Conservation (phyloP, 148 eudicot species). For the Fallopia convolvulus region DNA sequence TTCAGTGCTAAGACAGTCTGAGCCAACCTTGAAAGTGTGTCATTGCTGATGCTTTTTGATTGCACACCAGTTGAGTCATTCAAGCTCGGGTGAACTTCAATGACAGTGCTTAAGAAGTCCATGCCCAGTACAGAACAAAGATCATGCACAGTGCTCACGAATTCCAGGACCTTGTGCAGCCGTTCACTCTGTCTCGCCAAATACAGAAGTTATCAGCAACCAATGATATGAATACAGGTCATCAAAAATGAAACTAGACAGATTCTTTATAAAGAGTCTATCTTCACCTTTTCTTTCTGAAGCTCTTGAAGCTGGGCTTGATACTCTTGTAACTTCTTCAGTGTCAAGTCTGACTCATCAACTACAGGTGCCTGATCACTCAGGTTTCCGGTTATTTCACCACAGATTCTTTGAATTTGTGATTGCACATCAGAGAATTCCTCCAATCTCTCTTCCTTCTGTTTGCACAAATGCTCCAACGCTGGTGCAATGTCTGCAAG, state of each 20-base stretch:
- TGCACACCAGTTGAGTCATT: slow-evolving; percentile 74
- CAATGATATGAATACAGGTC: not conserved
- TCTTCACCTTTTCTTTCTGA: slow-evolving; percentile 80
- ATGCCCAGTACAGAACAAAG: slow-evolving; percentile 95
- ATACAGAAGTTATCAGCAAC: not conserved
- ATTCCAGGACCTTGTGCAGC: slow-evolving; percentile 91
- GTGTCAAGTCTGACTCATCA: slow-evolving; percentile 77
- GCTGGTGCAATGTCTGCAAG: slow-evolving; percentile 86
- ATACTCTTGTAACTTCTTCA: slow-evolving; percentile 82
- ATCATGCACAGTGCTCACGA: slow-evolving; percentile 95
- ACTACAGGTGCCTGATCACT: slow-evolving; percentile 53
- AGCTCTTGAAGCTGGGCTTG: slow-evolving; percentile 89
- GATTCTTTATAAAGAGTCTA: not conserved
- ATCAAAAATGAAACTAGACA: not conserved
- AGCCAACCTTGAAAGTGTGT: slow-evolving; percentile 73
- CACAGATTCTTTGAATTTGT: slow-evolving; percentile 79
- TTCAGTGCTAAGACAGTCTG: slow-evolving; percentile 77
- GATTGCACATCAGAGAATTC: slow-evolving; percentile 74
- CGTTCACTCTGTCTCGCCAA: slow-evolving; percentile 76
- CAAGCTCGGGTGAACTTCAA: slow-evolving; percentile 96
- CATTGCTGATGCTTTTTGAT: slow-evolving; percentile 94
- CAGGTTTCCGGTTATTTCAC: slow-evolving; percentile 72
- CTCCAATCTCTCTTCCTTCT: slow-evolving; percentile 75
- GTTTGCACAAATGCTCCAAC: slow-evolving; percentile 71
- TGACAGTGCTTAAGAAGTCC: slow-evolving; percentile 87